These are phyloP conservation scores for Alternaria postmessia DNA, from an alignment of 2,329 filamentous ascomycete genomes.

Conservation along the genomic window DNA sequence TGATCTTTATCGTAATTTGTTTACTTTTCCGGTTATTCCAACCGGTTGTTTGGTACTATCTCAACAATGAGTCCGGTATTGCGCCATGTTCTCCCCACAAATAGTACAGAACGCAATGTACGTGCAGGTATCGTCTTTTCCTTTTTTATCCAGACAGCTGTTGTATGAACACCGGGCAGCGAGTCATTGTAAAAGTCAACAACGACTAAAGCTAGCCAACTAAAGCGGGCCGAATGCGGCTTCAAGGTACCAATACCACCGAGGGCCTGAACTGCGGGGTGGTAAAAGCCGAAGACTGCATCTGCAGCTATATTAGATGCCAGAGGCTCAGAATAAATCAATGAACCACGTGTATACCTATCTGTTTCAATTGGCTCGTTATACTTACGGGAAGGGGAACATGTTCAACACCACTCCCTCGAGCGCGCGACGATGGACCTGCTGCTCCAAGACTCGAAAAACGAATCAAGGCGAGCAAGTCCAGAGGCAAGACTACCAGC, in stretches of 20 bases:
- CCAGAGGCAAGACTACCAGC: background rate
- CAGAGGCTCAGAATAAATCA: background rate
- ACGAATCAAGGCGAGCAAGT: background rate
- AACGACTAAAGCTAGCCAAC: background rate
- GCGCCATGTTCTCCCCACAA: background rate
- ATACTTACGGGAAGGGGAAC: background rate
- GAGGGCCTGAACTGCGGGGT: background rate
- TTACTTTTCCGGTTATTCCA: background rate
- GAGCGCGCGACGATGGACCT: background rate
- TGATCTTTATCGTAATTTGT: background rate
- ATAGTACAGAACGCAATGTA: background rate
- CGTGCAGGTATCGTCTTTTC: background rate
- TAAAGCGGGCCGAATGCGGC: slow-evolving; percentile 2
- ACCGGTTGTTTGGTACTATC: background rate
- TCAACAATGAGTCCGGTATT: background rate
- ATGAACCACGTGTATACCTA: background rate
- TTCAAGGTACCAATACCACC: background rate
- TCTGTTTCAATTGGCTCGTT: background rate
- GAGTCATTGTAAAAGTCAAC: background rate
- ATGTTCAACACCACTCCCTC: background rate
- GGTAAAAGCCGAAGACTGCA: background rate
- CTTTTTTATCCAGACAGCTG: background rate
- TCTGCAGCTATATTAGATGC: background rate
- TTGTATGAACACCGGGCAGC: background rate
- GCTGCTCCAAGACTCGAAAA: background rate